phyloP scores from a whole-genome alignment of 2,329 filamentous ascomycete species.

The Keithomyces neogunnii region DNA sequence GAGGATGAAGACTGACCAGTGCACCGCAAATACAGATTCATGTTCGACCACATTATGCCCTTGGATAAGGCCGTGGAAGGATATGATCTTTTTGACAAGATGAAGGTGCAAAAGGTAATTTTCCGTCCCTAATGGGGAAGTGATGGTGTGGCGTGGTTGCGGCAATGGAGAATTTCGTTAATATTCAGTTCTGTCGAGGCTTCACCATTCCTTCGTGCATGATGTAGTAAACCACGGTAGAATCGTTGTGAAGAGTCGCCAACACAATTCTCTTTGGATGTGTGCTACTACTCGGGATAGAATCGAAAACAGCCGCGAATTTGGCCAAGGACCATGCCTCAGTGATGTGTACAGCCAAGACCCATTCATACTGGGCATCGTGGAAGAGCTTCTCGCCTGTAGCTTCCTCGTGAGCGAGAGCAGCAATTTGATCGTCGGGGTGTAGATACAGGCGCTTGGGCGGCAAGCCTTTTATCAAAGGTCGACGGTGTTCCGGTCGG shows the following conservation, averaged over 20 bases:
- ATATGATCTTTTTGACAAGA: slow-evolving; percentile 64
- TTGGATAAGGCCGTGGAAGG: slow-evolving; percentile 57
- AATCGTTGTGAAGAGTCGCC: slow-evolving; percentile 69
- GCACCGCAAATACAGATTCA: slow-evolving; percentile 46
- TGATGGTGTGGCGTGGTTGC: background rate
- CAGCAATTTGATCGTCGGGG: slow-evolving; percentile 71
- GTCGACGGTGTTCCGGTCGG: slow-evolving; percentile 38
- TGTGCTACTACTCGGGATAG: slow-evolving; percentile 35
- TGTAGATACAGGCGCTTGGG: slow-evolving; percentile 68
- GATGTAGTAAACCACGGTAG: slow-evolving; percentile 76
- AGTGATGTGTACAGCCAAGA: slow-evolving; percentile 62
- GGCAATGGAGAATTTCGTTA: background rate
- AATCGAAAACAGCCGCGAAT: slow-evolving; percentile 65
- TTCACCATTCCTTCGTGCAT: slow-evolving; percentile 84
- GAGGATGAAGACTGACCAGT: background rate
- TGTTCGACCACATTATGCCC: slow-evolving; percentile 70
- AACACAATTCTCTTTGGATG: slow-evolving; percentile 63
- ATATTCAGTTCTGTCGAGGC: slow-evolving; percentile 63
- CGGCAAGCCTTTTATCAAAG: slow-evolving; percentile 64
- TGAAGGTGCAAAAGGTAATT: slow-evolving; percentile 66
- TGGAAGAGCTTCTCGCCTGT: slow-evolving; percentile 36
- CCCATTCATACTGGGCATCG: slow-evolving; percentile 61
- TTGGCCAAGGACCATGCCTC: slow-evolving; percentile 63
- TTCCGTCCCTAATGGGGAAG: slow-evolving; percentile 40
- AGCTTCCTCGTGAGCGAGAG: slow-evolving; percentile 52